phyloP scores from a whole-genome alignment of 1,284 basidiomycete species.

The Papiliotrema nemorosa region DNA sequence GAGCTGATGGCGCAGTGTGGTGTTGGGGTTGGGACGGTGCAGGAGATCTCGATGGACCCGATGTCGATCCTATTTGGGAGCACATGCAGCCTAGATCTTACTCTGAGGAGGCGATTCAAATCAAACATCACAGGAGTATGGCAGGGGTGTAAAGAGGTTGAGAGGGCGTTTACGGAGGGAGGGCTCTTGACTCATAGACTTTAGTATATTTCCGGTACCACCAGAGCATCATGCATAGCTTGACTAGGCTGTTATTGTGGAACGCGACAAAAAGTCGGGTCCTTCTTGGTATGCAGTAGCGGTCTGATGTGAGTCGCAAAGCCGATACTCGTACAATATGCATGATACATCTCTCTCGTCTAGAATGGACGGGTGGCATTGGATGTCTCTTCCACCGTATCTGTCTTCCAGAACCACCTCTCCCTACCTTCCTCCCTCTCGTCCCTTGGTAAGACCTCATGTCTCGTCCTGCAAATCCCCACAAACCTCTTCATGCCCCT shows the following conservation, averaged over 20 bases:
- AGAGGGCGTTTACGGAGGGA: background rate
- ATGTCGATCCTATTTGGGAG: constrained; percentile 93
- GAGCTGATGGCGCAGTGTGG: constrained; percentile 65
- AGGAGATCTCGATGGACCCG: constrained; percentile 88
- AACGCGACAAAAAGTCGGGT: background rate
- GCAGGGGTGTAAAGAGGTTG: constrained; percentile 4
- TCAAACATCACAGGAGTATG: constrained; percentile 67
- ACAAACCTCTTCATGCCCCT: constrained; percentile 62
- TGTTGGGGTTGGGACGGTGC: constrained; percentile 99
- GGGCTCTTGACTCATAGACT: no score
- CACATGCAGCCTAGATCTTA: constrained; percentile 67
- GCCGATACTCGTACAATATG: no score
- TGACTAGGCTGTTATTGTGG: background rate
- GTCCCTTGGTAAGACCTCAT: constrained; percentile 79
- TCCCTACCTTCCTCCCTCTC: constrained; percentile 59
- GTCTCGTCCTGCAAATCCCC: constrained; percentile 71
- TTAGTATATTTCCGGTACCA: no score
- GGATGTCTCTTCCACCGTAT: constrained; percentile 5
- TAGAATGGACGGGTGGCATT: no score
- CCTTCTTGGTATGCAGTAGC: background rate
- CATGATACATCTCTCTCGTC: no score
- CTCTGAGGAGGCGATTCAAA: constrained; percentile 59
- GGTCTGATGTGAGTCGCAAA: no score
- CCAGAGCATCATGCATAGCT: no score
- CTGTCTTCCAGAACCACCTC: constrained; percentile 40